Conservation (phyloP, 257 asterid genomes). For the Gardenia jasminoides region DNA sequence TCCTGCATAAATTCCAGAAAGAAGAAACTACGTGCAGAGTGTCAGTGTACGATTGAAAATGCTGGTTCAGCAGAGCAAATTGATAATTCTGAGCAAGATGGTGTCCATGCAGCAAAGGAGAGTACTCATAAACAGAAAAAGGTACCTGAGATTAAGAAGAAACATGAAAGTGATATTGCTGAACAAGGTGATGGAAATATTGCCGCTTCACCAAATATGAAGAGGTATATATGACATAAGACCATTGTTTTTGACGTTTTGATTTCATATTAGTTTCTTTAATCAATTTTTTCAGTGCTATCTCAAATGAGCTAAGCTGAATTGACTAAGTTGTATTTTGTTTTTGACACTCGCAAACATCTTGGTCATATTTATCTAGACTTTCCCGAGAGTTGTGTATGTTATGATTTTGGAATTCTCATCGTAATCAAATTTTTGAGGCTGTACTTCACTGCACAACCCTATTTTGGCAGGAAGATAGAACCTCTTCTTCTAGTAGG, state of each 20-base stretch:
- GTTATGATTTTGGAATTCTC: background rate
- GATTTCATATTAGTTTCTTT: background rate
- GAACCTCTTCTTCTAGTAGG: background rate
- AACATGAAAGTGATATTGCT: constrained; percentile 29
- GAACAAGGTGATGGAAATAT: constrained; percentile 27
- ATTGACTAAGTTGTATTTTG: background rate
- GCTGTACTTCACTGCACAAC: background rate
- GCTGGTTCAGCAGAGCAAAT: constrained; percentile 30
- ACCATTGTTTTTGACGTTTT: background rate
- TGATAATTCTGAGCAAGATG: constrained; percentile 33
- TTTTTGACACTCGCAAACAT: background rate
- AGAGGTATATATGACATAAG: constrained; percentile 38
- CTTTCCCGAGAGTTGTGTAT: background rate
- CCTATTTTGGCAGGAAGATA: no score
- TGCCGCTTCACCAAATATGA: constrained; percentile 20
- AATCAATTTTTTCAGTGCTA: background rate
- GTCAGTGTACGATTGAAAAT: constrained; percentile 30
- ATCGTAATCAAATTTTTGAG: background rate
- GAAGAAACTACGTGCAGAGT: constrained; percentile 57
- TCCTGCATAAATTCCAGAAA: constrained; percentile 35
- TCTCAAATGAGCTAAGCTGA: constrained; percentile 1
- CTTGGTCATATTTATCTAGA: background rate
- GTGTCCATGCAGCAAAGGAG: constrained; percentile 28
- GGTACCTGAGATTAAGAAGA: constrained; percentile 30
- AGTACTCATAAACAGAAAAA: constrained; percentile 30